These are phyloP conservation scores for Stemphylium beticola DNA, from an alignment of 2,329 filamentous ascomycete species.

Conservation along the genomic window DNA sequence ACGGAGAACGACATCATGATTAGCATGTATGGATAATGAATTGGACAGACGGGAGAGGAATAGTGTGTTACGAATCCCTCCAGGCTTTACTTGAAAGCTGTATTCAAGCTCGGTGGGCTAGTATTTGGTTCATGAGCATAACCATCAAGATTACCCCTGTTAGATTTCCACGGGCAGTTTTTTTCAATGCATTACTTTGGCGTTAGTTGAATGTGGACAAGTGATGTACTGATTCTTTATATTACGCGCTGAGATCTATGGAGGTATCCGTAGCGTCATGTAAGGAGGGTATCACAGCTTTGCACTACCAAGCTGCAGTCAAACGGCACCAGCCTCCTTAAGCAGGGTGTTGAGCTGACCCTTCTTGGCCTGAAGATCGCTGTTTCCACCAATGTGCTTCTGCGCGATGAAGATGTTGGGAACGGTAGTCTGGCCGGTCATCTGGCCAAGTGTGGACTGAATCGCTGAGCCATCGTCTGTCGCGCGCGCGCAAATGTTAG, in stretches of 20 bases:
- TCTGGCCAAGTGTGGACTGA: conserved; percentile 80
- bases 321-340: conserved; percentile 68
- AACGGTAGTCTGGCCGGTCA: conserved; percentile 85
- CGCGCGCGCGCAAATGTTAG: not conserved
- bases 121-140: conserved; percentile 35
- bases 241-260: not conserved
- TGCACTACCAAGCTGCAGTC: conserved; percentile 29
- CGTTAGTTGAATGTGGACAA: conserved; percentile 2
- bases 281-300: not conserved
- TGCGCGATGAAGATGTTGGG: conserved; percentile 93
- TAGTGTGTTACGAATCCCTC: conserved; percentile 22
- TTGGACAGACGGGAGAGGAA: conserved; percentile 25
- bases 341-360: conserved; percentile 68
- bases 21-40: conserved; percentile 40
- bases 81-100: conserved; percentile 10
- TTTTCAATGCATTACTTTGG: conserved; percentile 15
- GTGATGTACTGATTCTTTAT: not conserved
- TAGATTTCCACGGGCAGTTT: conserved; percentile 28
- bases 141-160: conserved; percentile 37
- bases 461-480: conserved; percentile 81
- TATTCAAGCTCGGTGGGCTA: conserved; percentile 15
- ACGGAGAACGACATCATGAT: conserved; percentile 17
- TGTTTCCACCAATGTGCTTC: conserved; percentile 96
- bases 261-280: not conserved
- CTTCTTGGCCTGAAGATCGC: conserved; percentile 75